These are phyloP conservation scores for Magnaporthales sp. DNA, from an alignment of 2,329 filamentous ascomycete species.

Conservation along the genomic window DNA sequence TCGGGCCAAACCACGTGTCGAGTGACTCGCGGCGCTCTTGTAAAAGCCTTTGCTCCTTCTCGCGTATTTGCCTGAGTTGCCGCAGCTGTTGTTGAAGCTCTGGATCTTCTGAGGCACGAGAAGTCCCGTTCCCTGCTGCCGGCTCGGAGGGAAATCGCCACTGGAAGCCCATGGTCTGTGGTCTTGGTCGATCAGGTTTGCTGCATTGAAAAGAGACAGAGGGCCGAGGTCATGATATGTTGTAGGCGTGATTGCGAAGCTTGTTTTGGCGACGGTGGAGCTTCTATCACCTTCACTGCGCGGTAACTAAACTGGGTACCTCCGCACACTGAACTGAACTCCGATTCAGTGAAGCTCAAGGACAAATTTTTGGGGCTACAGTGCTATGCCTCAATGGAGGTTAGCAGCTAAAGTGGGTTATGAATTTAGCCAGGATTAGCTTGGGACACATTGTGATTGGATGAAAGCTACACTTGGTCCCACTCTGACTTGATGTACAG, in stretches of 20 bases:
- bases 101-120: neutral
- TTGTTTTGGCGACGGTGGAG: neutral
- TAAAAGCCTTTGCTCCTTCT: neutral
- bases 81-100: neutral
- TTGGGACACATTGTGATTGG: neutral
- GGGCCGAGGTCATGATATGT: neutral
- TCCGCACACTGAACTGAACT: neutral
- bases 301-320: neutral
- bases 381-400: neutral
- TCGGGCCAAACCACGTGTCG: conserved; percentile 27
- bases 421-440: neutral
- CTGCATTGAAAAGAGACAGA: neutral
- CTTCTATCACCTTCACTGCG: neutral
- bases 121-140: neutral
- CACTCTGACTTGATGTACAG: neutral
- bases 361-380: neutral
- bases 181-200: neutral
- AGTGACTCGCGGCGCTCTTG: neutral
- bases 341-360: neutral
- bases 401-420: neutral
- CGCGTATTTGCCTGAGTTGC: neutral
- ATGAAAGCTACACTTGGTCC: neutral
- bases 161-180: neutral
- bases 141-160: neutral
- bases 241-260: neutral